phyloP scores from a whole-genome alignment of 805 yeast species.

The Kregervanrija delftensis region DNA sequence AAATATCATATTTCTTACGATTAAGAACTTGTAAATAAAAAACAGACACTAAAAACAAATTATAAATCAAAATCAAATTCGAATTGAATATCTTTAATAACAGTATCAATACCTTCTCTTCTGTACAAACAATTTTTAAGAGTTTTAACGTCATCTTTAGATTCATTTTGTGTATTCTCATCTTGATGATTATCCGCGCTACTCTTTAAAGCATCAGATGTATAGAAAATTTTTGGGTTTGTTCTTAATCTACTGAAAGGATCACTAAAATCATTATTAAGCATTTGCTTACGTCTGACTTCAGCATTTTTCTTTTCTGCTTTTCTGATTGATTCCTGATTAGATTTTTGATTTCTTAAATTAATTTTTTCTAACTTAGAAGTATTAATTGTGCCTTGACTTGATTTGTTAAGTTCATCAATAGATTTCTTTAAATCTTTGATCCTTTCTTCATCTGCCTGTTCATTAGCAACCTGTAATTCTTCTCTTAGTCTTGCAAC shows the following conservation, averaged over 20 bases:
- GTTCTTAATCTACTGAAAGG: slow-evolving; percentile 91
- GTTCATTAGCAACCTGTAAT: slow-evolving; percentile 66
- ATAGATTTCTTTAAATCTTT: slow-evolving; percentile 42
- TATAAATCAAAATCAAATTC: slow-evolving; percentile 19
- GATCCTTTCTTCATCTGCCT: slow-evolving; percentile 37
- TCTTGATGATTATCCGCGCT: slow-evolving; percentile 37
- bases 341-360: slow-evolving; percentile 77
- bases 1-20: no score
- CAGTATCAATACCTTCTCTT: slow-evolving; percentile 26
- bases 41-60: background rate
- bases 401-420: slow-evolving; percentile 28
- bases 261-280: slow-evolving; percentile 42
- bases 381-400: slow-evolving; percentile 29
- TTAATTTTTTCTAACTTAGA: slow-evolving; percentile 64
- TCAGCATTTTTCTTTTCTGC: slow-evolving; percentile 69
- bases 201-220: slow-evolving; percentile 22
- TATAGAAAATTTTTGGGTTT: slow-evolving; percentile 75
- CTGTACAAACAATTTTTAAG: slow-evolving; percentile 26
- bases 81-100: slow-evolving; percentile 23
- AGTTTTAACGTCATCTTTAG: slow-evolving; percentile 31
- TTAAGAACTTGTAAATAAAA: background rate
- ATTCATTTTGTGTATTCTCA: slow-evolving; percentile 40
- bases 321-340: slow-evolving; percentile 66
- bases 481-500: slow-evolving; percentile 68
- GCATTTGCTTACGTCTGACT: slow-evolving; percentile 38